Evolutionary conservation across 805 yeast species (phyloP), one percentile per base, ranked within the genome.

Genomic region (Tetrapisispora nanseiensis): DNA sequence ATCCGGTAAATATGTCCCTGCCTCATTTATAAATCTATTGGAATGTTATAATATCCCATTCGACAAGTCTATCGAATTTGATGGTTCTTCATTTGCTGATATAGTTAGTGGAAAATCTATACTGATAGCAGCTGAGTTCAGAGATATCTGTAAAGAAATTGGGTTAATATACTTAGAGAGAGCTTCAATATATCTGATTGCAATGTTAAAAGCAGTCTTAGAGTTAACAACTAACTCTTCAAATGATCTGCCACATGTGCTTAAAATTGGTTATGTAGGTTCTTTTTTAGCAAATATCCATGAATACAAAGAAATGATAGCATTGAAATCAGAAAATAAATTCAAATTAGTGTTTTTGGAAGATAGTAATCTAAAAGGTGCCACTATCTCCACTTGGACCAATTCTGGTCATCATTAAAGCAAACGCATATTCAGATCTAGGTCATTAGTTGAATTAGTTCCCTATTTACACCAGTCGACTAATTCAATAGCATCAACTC

Each of bases 321-420:
- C 21, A 6, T 12, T 28, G 5, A 32, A 42, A 23, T 52, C 59
- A 6, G 32, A 40, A 6, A 43, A 45, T 20, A 30, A 24, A 3
- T 44, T 56, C 12, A 36, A 42, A 20, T 45, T 58, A 8, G 34
- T 45, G 10, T 55, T 49, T 22, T 36, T 57, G 9, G 46, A 51
- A 13, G 48, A 57, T 39, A 58, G 63, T 46, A 54, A 54, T 39
- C 41, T 58, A 31, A 39, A 52, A 29, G 63, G 63, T 23, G 55
- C 61, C 8, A 55, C 56, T 10, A 46, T 57, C 22, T 51, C 56
- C 9, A 48, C 51, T 4, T 45, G 38, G 20, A 24, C 38, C 4
- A 35, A 35, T 15, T 24, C 28, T 6, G 30, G 30, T 9, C 29
- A 23, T 18, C 30, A 35, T 16, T 35, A 18, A 18, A 21, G 4